A percentile compares a stretch with the other conserved stretches of the same genome.
Evolutionary conservation across 1,284 basidiomycete genomes (phyloP).

Genomic region (Fistulina hepatica): DNA sequence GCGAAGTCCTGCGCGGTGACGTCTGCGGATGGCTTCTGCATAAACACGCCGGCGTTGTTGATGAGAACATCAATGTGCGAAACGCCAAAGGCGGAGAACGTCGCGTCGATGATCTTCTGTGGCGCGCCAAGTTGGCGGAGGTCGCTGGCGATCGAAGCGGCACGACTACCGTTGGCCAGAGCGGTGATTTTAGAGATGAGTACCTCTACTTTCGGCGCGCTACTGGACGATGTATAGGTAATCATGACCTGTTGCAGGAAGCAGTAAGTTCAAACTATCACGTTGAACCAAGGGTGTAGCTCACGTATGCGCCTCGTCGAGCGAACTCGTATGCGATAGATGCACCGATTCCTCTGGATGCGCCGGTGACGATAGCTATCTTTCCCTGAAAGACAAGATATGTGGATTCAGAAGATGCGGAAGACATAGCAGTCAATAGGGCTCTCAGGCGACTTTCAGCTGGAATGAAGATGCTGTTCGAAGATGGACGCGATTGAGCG

Average conservation of each 20-base stretch:
- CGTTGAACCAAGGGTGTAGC: background rate
- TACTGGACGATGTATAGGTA: background rate
- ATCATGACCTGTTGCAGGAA: background rate
- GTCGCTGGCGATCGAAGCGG: background rate
- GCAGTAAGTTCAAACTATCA: background rate
- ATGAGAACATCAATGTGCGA: background rate
- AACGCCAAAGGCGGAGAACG: background rate
- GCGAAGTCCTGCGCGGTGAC: background rate
- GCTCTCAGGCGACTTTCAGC: too few species aligned
- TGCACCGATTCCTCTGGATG: background rate
- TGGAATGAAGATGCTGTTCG: too few species aligned
- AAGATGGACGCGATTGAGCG: too few species aligned
- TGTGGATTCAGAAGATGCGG: too few species aligned
- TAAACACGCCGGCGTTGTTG: background rate
- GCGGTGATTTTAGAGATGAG: background rate
- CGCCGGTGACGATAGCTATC: background rate
- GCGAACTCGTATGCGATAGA: background rate
- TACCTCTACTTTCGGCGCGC: background rate
- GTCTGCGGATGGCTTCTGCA: background rate
- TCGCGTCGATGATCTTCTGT: background rate
- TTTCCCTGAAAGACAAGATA: background rate
- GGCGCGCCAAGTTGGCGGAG: background rate
- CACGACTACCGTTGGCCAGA: background rate
- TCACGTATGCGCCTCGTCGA: background rate
- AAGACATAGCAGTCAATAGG: too few species aligned